phyloP scores from a whole-genome alignment of 176 grass and related monocot species.

The Neostapfia colusana region DNA sequence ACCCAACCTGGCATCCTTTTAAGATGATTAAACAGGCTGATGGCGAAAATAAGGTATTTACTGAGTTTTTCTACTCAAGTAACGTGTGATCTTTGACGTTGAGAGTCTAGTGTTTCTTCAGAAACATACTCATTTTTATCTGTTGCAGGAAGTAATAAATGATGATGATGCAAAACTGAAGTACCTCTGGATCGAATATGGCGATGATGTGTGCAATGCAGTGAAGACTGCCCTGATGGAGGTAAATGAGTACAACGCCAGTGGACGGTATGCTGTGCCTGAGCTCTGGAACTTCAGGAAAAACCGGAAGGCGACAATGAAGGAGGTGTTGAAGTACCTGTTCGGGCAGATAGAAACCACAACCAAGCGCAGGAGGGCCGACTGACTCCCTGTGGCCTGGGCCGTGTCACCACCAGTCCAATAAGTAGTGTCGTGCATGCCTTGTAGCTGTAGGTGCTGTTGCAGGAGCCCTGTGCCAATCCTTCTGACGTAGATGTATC shows the following conservation, averaged over 20 bases:
- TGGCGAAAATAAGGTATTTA: constrained; percentile 58
- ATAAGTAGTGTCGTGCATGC: background rate
- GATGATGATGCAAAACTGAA: constrained; percentile 65
- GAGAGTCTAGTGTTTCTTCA: constrained; percentile 7
- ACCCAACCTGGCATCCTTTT: constrained; percentile 91
- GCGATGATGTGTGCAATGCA: constrained; percentile 77
- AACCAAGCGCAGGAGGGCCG: constrained; percentile 14
- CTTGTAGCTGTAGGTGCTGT: background rate
- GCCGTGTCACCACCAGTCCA: background rate
- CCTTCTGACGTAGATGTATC: constrained; percentile 7
- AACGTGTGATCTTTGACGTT: constrained; percentile 5
- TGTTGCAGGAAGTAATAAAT: constrained; percentile 66
- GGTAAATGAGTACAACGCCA: constrained; percentile 82
- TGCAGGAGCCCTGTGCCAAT: background rate
- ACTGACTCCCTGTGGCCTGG: background rate
- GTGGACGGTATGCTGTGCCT: constrained; percentile 56
- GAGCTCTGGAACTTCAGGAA: constrained; percentile 89
- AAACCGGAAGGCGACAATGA: constrained; percentile 62
- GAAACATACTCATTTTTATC: background rate
- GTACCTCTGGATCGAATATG: constrained; percentile 61
- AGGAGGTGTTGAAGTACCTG: constrained; percentile 74
- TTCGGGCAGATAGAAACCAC: constrained; percentile 52
- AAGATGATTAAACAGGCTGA: constrained; percentile 52
- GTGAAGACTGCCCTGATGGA: constrained; percentile 71
- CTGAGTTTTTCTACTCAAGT: background rate